A percentile compares a stretch with the other conserved stretches of the same genome.
phyloP scores from a whole-genome alignment of 1,139 yeast species.

The Scheffersomyces quercinus region DNA sequence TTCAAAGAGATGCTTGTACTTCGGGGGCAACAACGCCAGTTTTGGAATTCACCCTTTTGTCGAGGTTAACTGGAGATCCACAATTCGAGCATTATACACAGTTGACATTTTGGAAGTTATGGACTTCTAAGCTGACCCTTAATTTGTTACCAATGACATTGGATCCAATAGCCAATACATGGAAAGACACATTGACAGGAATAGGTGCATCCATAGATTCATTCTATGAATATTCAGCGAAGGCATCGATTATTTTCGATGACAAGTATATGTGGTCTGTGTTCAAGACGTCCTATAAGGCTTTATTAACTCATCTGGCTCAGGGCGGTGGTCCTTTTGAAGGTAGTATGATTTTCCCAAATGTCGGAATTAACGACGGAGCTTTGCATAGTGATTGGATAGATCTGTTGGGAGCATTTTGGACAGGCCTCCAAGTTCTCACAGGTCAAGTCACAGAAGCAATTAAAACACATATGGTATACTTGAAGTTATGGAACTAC shows the following conservation, averaged over 20 bases:
- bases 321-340: slow-evolving; percentile 38
- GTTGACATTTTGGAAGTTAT: slow-evolving; percentile 65
- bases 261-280: slow-evolving; percentile 61
- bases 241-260: slow-evolving; percentile 70
- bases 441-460: slow-evolving; percentile 77
- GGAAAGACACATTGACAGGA: slow-evolving; percentile 69
- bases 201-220: slow-evolving; percentile 95
- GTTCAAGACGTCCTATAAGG: slow-evolving; percentile 59
- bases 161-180: slow-evolving; percentile 56
- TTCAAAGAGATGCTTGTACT: slow-evolving; percentile 70
- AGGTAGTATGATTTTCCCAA: slow-evolving; percentile 59
- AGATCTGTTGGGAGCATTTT: slow-evolving; percentile 84
- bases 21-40: slow-evolving; percentile 87
- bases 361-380: slow-evolving; percentile 59
- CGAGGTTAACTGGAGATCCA: slow-evolving; percentile 71
- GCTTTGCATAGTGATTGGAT: slow-evolving; percentile 63
- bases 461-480: slow-evolving; percentile 59
- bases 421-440: slow-evolving; percentile 81
- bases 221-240: slow-evolving; percentile 84
- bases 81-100: slow-evolving; percentile 65
- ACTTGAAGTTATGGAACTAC: slow-evolving; percentile 74
- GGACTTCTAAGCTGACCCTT: slow-evolving; percentile 64
- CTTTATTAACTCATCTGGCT: slow-evolving; percentile 54
- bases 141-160: slow-evolving; percentile 79
- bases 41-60: slow-evolving; percentile 73